These are phyloP conservation scores for Bipolaris oryzae DNA, from an alignment of 2,329 filamentous ascomycete species.

Conservation along the genomic window DNA sequence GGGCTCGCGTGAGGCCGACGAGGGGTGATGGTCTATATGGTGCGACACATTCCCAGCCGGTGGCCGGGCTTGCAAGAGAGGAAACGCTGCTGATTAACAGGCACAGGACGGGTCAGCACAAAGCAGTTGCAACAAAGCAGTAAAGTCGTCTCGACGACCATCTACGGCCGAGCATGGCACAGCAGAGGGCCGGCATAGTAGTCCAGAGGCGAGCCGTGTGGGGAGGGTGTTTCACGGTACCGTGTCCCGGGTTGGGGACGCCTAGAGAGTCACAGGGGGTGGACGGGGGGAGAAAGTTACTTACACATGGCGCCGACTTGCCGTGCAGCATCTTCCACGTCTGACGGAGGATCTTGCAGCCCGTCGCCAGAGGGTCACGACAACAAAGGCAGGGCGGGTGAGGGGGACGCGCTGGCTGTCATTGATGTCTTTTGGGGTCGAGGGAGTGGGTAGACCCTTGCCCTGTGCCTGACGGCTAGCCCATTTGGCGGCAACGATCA, in stretches of 20 bases:
- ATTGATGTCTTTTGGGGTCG: conserved; percentile 16
- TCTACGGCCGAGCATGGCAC: conserved; percentile 30
- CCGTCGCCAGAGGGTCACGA: conserved; percentile 23
- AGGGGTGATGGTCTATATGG: conserved; percentile 42
- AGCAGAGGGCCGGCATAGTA: conserved; percentile 17
- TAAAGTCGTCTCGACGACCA: conserved; percentile 22
- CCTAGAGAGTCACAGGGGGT: conserved; percentile 4
- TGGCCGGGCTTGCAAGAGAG: conserved; percentile 48
- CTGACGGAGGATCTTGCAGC: conserved; percentile 25
- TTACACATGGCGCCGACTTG: conserved; percentile 48
- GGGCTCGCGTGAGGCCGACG: conserved; percentile 49
- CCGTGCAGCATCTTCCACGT: conserved; percentile 43
- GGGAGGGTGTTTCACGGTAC: conserved; percentile 25
- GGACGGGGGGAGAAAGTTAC: conserved; percentile 18
- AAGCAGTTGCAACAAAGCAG: conserved; percentile 17
- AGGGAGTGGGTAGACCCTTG: conserved; percentile 25
- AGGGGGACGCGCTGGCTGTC: conserved; percentile 13
- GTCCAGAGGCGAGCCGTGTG: conserved; percentile 21
- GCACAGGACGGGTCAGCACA: conserved; percentile 40
- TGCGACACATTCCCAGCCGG: conserved; percentile 47
- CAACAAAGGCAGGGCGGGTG: conserved; percentile 13
- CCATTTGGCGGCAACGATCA: conserved; percentile 32
- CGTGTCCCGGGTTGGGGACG: conserved; percentile 24
- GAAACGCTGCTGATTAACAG: conserved; percentile 45
- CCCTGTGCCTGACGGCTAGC: conserved; percentile 32